These are phyloP conservation scores for Aegilops sharonensis DNA, from an alignment of 176 grass and related monocot genomes.

Conservation along the genomic window DNA sequence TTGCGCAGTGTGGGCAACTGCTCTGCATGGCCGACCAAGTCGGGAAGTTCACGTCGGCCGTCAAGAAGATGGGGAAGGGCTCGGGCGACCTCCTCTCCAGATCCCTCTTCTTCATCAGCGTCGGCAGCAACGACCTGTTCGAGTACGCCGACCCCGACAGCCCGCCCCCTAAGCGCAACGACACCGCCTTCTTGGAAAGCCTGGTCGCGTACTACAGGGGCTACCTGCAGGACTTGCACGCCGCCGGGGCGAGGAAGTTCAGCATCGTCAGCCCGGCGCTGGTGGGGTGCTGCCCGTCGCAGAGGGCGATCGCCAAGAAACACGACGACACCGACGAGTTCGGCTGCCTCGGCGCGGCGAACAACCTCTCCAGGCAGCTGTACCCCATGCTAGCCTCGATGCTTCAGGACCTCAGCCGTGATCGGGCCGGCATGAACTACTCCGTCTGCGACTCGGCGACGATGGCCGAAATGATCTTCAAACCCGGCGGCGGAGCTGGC, in stretches of 20 bases:
- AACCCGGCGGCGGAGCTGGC: neutral
- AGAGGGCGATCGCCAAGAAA: neutral
- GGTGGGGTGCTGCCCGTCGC: slow-evolving; percentile 48
- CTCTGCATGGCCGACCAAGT: slow-evolving; percentile 30
- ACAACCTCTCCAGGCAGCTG: slow-evolving; percentile 20
- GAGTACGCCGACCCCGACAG: slow-evolving; percentile 4
- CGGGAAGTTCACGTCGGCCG: slow-evolving; percentile 26
- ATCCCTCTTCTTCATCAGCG: slow-evolving; percentile 57
- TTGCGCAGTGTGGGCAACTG: neutral
- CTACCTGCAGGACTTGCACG: slow-evolving; percentile 37
- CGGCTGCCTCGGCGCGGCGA: slow-evolving; percentile 26
- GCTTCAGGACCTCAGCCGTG: neutral
- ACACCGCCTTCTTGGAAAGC: slow-evolving; percentile 7
- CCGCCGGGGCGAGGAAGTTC: slow-evolving; percentile 42
- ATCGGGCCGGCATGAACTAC: slow-evolving; percentile 49
- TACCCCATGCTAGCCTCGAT: slow-evolving; percentile 7
- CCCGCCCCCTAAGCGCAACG: neutral
- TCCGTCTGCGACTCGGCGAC: slow-evolving; percentile 28
- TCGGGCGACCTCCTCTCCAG: slow-evolving; percentile 30
- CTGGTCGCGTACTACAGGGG: slow-evolving; percentile 30
- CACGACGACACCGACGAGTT: neutral
- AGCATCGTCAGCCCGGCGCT: slow-evolving; percentile 33
- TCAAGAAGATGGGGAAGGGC: neutral
- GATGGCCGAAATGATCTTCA: neutral
- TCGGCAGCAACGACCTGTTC: slow-evolving; percentile 67